Evolutionary conservation across 768 basidiomycete species (phyloP).

Genomic region (Gautieria morchelliformis): DNA sequence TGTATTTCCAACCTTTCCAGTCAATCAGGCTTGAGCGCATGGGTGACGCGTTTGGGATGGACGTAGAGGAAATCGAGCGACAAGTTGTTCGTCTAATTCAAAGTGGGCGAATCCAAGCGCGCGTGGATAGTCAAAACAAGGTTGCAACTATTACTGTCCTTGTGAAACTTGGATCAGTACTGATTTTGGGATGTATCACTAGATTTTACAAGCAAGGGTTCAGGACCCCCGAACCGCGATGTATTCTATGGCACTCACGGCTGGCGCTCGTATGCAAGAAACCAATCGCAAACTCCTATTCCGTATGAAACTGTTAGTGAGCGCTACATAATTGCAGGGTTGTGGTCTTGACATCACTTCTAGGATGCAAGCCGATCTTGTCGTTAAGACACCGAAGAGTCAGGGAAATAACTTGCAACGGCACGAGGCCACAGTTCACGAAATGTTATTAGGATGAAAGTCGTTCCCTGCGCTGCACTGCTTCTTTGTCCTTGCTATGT

Average conservation of each 20-base stretch:
- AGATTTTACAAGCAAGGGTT: slow-evolving; percentile 76
- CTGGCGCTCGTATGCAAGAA: slow-evolving; percentile 60
- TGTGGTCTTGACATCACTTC: neutral
- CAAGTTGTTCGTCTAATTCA: slow-evolving; percentile 75
- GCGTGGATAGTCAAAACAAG: slow-evolving; percentile 87
- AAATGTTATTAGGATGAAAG: slow-evolving; percentile 6
- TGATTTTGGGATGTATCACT: neutral
- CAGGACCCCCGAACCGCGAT: slow-evolving; percentile 71
- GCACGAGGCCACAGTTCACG: slow-evolving; percentile 6
- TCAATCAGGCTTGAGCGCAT: slow-evolving; percentile 78
- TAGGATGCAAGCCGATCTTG: slow-evolving; percentile 75
- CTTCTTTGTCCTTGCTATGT: neutral
- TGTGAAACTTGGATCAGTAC: neutral
- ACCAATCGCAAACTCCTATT: slow-evolving; percentile 72
- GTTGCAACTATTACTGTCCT: slow-evolving; percentile 25
- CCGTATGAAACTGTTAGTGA: slow-evolving; percentile 56
- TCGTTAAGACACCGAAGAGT: slow-evolving; percentile 56
- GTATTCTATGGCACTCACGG: slow-evolving; percentile 65
- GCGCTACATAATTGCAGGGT: neutral
- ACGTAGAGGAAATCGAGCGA: slow-evolving; percentile 56
- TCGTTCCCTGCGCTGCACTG: neutral
- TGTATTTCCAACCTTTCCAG: slow-evolving; percentile 88
- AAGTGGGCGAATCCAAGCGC: slow-evolving; percentile 64
- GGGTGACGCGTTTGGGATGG: slow-evolving; percentile 81
- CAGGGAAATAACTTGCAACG: neutral